These are phyloP conservation scores for Protostelium mycophagum DNA, from an alignment of 78 protist genomes.

Conservation along the genomic window DNA sequence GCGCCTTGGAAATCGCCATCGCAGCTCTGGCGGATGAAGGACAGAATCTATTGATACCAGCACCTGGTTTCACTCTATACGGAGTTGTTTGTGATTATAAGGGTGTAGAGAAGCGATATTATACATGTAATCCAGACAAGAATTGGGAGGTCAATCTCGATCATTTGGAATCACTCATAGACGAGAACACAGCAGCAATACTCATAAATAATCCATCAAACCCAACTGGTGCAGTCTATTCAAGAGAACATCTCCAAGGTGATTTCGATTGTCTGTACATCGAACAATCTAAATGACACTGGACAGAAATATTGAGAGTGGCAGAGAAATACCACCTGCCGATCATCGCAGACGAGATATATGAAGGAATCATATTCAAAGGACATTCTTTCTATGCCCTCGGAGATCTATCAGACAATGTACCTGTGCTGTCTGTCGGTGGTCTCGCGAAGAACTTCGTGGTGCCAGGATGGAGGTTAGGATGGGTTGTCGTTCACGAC, in stretches of 20 bases:
- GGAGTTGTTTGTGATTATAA: conserved; percentile 49
- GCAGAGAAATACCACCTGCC: conserved; percentile 78
- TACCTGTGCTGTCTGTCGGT: conserved; percentile 80
- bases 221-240: conserved; percentile 88
- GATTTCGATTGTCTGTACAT: conserved; percentile 6
- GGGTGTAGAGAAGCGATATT: conserved; percentile 44
- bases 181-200: conserved; percentile 72
- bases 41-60: conserved; percentile 84
- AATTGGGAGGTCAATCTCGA: conserved; percentile 79
- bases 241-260: conserved; percentile 55
- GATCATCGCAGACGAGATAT: conserved; percentile 91
- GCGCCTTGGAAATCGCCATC: conserved; percentile 88
- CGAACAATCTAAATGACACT: not conserved
- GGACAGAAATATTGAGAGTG: conserved; percentile 28
- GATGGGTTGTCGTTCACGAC: conserved; percentile 86
- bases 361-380: conserved; percentile 77
- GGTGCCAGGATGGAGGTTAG: conserved; percentile 95
- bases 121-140: conserved; percentile 36
- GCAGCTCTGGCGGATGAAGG: conserved; percentile 63
- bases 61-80: conserved; percentile 93
- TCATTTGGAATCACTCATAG: conserved; percentile 58
- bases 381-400: conserved; percentile 40
- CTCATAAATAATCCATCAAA: conserved; percentile 91
- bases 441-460: conserved; percentile 90
- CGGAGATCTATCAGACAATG: conserved; percentile 50